Conservation (phyloP, 192 early-diverging fungal genomes). For the Martensiomyces pterosporus region DNA sequence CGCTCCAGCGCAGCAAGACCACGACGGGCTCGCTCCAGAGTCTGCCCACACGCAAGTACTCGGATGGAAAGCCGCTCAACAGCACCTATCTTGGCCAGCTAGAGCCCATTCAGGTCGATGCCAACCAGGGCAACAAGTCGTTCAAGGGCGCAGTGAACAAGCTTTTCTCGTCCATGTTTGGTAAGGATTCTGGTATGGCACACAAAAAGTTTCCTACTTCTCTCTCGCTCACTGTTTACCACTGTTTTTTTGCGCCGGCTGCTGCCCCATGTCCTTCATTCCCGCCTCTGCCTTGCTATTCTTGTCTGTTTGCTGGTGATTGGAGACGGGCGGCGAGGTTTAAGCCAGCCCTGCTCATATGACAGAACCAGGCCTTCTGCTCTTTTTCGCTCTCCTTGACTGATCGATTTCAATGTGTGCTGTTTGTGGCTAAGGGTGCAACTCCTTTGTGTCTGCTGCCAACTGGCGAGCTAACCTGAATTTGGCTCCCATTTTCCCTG, state of each 20-base stretch:
- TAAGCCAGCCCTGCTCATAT: neutral
- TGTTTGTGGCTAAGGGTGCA: neutral
- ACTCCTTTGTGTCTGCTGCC: too few species aligned
- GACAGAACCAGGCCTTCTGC: neutral
- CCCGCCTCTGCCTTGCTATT: too few species aligned
- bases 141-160: constrained; percentile 53
- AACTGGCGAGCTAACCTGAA: constrained; percentile 4
- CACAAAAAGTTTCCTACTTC: too few species aligned
- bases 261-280: too few species aligned
- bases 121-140: constrained; percentile 41
- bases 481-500: constrained; percentile 6
- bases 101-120: constrained; percentile 43
- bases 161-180: constrained; percentile 51
- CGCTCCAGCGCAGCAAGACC: constrained; percentile 51
- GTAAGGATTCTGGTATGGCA: constrained; percentile 13
- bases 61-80: constrained; percentile 45
- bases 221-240: too few species aligned
- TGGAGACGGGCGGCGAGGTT: too few species aligned
- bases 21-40: constrained; percentile 20
- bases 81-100: constrained; percentile 51
- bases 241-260: too few species aligned
- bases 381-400: neutral
- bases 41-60: constrained; percentile 44
- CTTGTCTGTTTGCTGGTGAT: too few species aligned
- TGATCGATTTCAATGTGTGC: neutral